phyloP scores from a whole-genome alignment of 1,139 yeast genomes.

The Candida neerlandica region DNA sequence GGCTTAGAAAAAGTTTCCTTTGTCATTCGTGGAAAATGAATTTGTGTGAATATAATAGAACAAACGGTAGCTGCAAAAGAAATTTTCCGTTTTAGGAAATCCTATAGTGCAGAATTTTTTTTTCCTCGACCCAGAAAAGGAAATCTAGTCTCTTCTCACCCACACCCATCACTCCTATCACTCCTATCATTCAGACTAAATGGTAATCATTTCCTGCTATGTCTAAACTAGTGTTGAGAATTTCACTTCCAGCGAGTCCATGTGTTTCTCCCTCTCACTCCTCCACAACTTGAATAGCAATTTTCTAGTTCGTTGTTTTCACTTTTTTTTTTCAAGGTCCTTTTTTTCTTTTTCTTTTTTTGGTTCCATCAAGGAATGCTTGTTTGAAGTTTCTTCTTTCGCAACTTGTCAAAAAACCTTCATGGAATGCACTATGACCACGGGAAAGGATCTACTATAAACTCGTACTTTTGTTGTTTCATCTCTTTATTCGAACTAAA shows the following conservation, averaged over 20 bases:
- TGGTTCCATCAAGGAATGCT: conserved; percentile 1
- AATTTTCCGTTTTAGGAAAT: conserved; percentile 4
- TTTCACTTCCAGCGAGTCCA: not conserved
- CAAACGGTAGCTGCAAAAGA: not conserved
- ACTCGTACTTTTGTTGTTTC: conserved; percentile 1
- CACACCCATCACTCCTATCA: not conserved
- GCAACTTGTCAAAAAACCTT: not conserved
- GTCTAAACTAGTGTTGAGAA: not conserved
- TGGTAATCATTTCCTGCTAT: not conserved
- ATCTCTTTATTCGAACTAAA: not conserved
- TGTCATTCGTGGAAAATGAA: not conserved
- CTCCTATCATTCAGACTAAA: not conserved
- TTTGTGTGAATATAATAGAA: not conserved
- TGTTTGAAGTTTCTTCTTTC: not conserved
- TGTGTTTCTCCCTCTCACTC: not conserved
- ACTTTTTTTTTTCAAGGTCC: not conserved
- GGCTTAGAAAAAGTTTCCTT: not conserved
- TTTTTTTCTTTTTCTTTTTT: not conserved
- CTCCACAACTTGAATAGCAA: not conserved
- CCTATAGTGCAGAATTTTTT: not conserved
- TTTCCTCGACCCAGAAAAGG: not conserved
- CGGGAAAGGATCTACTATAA: not conserved
- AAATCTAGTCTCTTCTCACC: not conserved
- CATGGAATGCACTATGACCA: not conserved
- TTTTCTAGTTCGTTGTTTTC: not conserved